Evolutionary conservation across 768 basidiomycete species (phyloP).

Genomic region (Trametes meyenii): DNA sequence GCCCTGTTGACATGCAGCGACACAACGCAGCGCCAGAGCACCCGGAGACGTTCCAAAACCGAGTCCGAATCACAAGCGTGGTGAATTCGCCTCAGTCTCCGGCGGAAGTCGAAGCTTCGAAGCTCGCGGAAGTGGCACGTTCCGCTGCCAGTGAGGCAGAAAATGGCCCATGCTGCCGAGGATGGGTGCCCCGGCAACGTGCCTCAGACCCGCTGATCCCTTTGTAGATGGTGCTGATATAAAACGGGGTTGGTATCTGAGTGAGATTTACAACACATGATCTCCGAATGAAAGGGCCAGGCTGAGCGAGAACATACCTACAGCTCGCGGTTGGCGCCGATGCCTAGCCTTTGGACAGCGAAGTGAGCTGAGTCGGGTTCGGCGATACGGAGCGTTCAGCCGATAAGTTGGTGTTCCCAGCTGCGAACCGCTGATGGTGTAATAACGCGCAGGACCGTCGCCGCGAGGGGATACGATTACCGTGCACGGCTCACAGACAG

Average conservation of each 20-base stretch:
- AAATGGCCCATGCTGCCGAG: background rate
- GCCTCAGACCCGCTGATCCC: background rate
- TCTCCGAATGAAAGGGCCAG: background rate
- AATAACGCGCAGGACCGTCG: too few species aligned
- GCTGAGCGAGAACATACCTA: background rate
- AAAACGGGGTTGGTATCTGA: too few species aligned
- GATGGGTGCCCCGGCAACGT: background rate
- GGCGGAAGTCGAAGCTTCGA: conserved; percentile 11
- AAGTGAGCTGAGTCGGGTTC: background rate
- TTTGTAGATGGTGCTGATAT: too few species aligned
- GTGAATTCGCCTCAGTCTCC: background rate
- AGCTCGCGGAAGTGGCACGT: conserved; percentile 1
- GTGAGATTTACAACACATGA: background rate
- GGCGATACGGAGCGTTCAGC: too few species aligned
- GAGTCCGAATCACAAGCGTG: background rate
- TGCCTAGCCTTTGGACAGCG: background rate
- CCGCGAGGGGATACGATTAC: too few species aligned
- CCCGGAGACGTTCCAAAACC: background rate
- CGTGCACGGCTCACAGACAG: too few species aligned
- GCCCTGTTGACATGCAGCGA: conserved; percentile 4
- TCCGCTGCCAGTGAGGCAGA: background rate
- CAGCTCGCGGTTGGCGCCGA: background rate
- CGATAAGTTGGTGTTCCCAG: too few species aligned
- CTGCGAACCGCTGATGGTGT: too few species aligned
- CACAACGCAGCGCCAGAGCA: background rate